Base-by-base conservation (phyloP, 805 yeast species). In the Barnettozyma populi region DNA sequence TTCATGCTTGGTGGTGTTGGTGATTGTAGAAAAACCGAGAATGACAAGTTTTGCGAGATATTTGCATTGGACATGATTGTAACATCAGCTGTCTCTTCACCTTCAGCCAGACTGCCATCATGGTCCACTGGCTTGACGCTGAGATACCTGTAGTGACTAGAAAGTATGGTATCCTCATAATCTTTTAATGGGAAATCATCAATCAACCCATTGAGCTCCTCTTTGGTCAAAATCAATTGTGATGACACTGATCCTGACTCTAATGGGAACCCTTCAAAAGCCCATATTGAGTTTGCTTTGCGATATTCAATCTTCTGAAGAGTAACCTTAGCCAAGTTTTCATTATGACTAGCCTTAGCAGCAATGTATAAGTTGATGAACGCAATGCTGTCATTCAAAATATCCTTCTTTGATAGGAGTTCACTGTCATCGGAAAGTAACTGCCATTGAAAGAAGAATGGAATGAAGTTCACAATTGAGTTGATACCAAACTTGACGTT, bases 391-490 rank as follows among this genome's bases (percentile, higher is more conserved):
- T 61, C 65, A 27, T 23, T 43, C 7, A 55, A n/a, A 5, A 54
- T 36, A 1, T 47, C 36, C 3, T 35, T 18, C 21, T 25, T 37
- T 2, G 48, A 40, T 11, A 23, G 13, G 3, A 20, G 36, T 5
- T 16, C 31, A 0, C 19, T 37, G 10, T 44, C 41, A 43, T 47
- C 21, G 4, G 25, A 27, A 7, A 14, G 14, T 14, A 70, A 34
- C 39, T 62, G 64, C 80, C 80, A 77, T 47, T 67, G 68, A 47
- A 66, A 66, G 51, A 75, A 71, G 52, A 69, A 74, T 3, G 79
- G 74, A 4, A 77, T 48, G 42, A 69, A 72, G 51, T 75, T 74
- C 49, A 62, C 68, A 20, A 74, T 55, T 23, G 75, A 70, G 53
- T 77, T 78, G 43, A 76, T 60, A 1, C 82, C 83, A 45, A 70